Evolutionary conservation across 352 stramenopile species (phyloP), one percentile per base, ranked within the genome.

Genomic region (Globisporangium perplexum): DNA sequence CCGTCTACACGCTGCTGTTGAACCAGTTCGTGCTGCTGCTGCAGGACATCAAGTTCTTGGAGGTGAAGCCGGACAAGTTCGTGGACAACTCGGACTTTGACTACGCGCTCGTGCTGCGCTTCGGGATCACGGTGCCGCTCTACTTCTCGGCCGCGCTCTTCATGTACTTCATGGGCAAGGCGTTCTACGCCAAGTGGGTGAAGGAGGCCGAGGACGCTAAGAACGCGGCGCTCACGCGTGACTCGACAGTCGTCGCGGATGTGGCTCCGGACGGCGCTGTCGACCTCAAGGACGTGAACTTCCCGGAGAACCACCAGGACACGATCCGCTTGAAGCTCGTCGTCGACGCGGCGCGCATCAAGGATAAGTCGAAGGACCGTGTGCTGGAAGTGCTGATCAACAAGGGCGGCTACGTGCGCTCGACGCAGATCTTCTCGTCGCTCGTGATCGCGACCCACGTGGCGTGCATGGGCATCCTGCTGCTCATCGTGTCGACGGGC

Each of bases 381-480:
- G 71, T 86, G 5, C 53, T 83, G 30, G 70, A 84, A 7, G 60
- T 85, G 4, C 67, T 91, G 4, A 75, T 80, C 46, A 87, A 75
- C 63, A 88, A 89, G 41, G 80, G 77, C 35, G 80, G 80, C 18
- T 91, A 91, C 60, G 81, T 89, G 35, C 81, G 81, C n/a, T 87
- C 77, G 23, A 82, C 77, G 26, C 81, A 91, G 54, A 62, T 89
- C n/a, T 89, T 89, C 59, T 86, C 74, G 43, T 77, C 74, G 3
- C 20, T 87, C 4, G 74, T 91, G 31, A 85, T 91, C 48, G 72
- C 76, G 11, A 75, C 66, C 48, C 81, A 91, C 61, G 75, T 89
- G 20, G 72, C 63, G 26, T 83, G 71, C 49, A 91, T 89, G 81
- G 77, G 80, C 35, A 75, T 86, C 31, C 65, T 91, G 8, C 58